Base-by-base conservation (phyloP, 768 basidiomycete species). In the Pulveroboletus sp. region DNA sequence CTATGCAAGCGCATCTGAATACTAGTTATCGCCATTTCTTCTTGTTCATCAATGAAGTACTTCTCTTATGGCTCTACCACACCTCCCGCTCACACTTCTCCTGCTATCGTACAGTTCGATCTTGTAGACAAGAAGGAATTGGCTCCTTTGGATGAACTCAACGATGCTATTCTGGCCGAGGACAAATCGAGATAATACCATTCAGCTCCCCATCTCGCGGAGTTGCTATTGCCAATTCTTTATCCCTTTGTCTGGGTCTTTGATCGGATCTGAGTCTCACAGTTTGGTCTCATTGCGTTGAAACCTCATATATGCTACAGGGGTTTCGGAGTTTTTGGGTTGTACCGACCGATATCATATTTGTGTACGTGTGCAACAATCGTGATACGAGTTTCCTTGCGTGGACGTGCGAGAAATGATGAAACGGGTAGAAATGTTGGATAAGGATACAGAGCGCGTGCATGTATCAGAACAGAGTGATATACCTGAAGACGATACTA, bases 21-120 rank as follows among this genome's bases (percentile, higher is more conserved):
- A 99, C 97, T 13, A 95, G 93, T 66, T 98, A 99, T 68, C 82
- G 91, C 29, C 97, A 99, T 69, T 99, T 99, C 75, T 90, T 97
- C 74, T 75, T 98, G 36, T 98, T 98, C 64, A 82, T 98, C 52
- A 85, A 93, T 57, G 95, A 99, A 82, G 94, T 92, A 59, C 35
- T 78, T 64, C 25, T 12, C 33, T n/a, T 25, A 6, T 16, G 32
- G 1, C 25, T 36, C 35, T n/a, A 16, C 34, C 9, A 14, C 39
- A 27, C 33, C 35, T 52, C 31, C 43, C 31, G 38, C 51, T 57
- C 55, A 62, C 36, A 45, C 45, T 12, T 14, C 3, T 35, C 36
- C 33, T 40, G 20, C 31, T 34, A 13, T 32, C 17, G 16, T 44
- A 6, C 58, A 93, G 91, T 95, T 95, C 64, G 87, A 93, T 62